Base-by-base conservation (phyloP, 495 filamentous ascomycete species). In the Xylaria longipes region DNA sequence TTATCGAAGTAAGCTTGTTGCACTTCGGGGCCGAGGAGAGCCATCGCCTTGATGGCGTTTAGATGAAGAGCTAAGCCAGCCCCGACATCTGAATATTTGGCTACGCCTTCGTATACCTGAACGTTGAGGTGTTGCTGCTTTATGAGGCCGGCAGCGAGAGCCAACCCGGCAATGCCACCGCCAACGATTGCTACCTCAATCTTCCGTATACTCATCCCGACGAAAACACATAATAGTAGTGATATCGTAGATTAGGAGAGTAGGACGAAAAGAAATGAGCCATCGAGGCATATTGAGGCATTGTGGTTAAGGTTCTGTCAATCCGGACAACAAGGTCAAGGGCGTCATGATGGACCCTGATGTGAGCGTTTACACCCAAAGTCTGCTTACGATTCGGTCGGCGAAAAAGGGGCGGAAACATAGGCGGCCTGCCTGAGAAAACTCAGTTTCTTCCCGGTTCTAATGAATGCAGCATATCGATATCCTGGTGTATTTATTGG, bases 21-120 rank as follows among this genome's bases (percentile, higher is more conserved):
- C 12, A 83, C 68, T n/a, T 82, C 79, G 20, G 78, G 78, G 17
- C 76, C 75, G 35, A 82, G 72, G 1, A 79, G 76, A 0, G 71
- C 20, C 79, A 83, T 82, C 8, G 81, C 79, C 41, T 74, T 73
- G 71, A 82, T 78, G 20, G 79, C 81, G 68, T 83, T 83, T 41
- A 71, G 73, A 57, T 83, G 81, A 11, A 83, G 74, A 3, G 80
- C 79, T 7, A 83, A 72, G 12, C 81, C 80, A n/a, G 80, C 80
- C 27, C 80, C 80, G 29, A 83, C 74, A 56, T 83, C 81, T 50
- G 71, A 71, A 69, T 80, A 77, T 37, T 45, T 69, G 43, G 72
- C 33, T 31, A 78, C 76, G 15, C 73, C 37, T 37, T 83, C 81
- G 63, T 82, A 82, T 17, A 82, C 73, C 29, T 77, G 75, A 2